Percentiles rank a stretch among this genome's conserved stretches.
Conservation (phyloP, 2,329 filamentous ascomycete genomes). For the Diaporthe vaccinii region DNA sequence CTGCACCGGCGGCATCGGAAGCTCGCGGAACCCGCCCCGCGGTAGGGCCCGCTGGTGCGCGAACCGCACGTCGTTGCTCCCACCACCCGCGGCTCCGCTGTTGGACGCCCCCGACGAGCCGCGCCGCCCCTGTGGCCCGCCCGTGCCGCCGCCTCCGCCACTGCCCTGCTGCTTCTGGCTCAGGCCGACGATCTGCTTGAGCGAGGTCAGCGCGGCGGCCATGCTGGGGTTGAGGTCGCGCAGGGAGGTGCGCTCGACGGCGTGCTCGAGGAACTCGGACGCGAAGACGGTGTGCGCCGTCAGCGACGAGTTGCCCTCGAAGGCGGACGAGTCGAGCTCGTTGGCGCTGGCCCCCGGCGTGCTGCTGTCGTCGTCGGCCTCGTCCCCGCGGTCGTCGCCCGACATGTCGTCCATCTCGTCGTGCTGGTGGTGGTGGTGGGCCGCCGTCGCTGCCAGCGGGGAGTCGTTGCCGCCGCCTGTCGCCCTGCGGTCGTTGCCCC, state of each 20-base stretch:
- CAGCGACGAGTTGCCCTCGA: constrained; percentile 64
- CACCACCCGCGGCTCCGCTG: not conserved
- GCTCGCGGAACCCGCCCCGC: constrained; percentile 60
- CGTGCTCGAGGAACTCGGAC: constrained; percentile 66
- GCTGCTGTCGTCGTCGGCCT: constrained; percentile 47
- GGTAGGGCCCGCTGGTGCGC: constrained; percentile 61
- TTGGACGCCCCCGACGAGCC: constrained; percentile 5
- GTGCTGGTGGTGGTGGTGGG: not conserved
- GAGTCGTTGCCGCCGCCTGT: not conserved
- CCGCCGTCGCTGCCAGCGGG: not conserved
- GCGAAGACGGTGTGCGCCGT: constrained; percentile 67
- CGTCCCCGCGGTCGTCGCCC: constrained; percentile 32
- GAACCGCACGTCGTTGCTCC: constrained; percentile 58
- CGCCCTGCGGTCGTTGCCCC: constrained; percentile 2
- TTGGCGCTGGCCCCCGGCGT: constrained; percentile 15
- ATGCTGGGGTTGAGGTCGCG: constrained; percentile 64
- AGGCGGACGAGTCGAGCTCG: constrained; percentile 53
- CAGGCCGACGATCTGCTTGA: constrained; percentile 66
- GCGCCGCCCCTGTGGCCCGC: not conserved
- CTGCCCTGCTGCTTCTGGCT: constrained; percentile 34
- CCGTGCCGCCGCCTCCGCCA: constrained; percentile 1
- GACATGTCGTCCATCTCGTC: constrained; percentile 28
- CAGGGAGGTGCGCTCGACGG: constrained; percentile 63
- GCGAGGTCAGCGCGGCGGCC: constrained; percentile 63
- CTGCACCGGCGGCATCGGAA: constrained; percentile 68